phyloP scores from a whole-genome alignment of 1,139 yeast genomes.

The Wickerhamiella infanticola region DNA sequence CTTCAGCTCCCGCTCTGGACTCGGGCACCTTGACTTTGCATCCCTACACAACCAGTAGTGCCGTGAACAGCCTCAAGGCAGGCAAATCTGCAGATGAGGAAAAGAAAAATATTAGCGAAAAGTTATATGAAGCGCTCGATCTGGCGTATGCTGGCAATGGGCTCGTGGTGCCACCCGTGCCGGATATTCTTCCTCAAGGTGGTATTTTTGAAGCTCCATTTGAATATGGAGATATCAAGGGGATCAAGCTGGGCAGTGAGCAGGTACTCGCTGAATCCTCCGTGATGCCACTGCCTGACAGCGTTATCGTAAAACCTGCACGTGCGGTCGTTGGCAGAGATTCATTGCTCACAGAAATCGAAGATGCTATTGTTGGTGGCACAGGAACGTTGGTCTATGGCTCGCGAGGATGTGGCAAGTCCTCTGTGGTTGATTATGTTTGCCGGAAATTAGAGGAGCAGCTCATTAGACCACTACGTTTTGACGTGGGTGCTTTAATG shows the following conservation, averaged over 20 bases:
- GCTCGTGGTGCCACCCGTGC: conserved; percentile 30
- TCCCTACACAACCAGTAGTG: conserved; percentile 34
- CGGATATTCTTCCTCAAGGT: conserved; percentile 40
- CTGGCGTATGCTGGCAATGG: conserved; percentile 6
- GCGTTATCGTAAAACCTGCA: conserved; percentile 1
- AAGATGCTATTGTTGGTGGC: conserved; percentile 32
- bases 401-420: conserved; percentile 67
- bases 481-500: conserved; percentile 39
- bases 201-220: conserved; percentile 34
- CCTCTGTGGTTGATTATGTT: conserved; percentile 36
- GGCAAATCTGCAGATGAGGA: conserved; percentile 1
- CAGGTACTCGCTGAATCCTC: conserved; percentile 37
- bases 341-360: conserved; percentile 28
- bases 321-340: conserved; percentile 44
- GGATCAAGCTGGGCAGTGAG: conserved; percentile 40
- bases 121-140: background rate
- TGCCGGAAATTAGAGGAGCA: conserved; percentile 25
- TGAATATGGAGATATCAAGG: conserved; percentile 18
- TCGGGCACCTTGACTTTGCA: conserved; percentile 31
- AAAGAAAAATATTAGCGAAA: background rate
- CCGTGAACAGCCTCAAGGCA: conserved; percentile 2
- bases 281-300: conserved; percentile 21
- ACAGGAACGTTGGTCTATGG: conserved; percentile 56
- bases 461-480: conserved; percentile 32
- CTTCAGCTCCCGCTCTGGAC: conserved; percentile 32